Evolutionary conservation across 164 flowering plant genomes (phyloP), one percentile per base, ranked within the genome.

Genomic region (Annona cherimola): DNA sequence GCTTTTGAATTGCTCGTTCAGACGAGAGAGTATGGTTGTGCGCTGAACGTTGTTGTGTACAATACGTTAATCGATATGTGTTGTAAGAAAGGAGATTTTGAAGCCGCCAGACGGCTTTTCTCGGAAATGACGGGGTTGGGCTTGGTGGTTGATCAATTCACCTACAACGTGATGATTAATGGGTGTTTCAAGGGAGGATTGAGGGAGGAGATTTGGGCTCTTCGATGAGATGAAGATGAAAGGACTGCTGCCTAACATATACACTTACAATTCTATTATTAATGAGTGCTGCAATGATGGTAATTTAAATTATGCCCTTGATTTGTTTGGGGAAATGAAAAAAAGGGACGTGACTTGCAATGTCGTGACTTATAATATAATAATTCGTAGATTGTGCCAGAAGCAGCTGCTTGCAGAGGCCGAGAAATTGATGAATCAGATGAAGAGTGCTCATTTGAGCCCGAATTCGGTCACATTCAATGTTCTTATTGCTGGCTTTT

Each of bases 31-130:
- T 66, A 72, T 80, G 86, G 91, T 50, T 79, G 42, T 59, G 54
- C 77, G 64, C 86, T 87, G 3, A 89, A 84, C 76, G 87, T 87
- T 75, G 88, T 87, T 59, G 74, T 85, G 8, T 92, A 86, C 76
- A 84, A 90, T 63, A 84, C 84, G 70, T 78, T 92, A 87, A 92
- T 90, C 68, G 85, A 90, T 80, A 95, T 93, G 76, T 91, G 87
- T 67, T 89, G 86, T 61, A 89, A 85, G 73, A 78, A 73, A 67
- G 90, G 87, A 1, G 83, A 84, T 44, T 42, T 87, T 43, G 81
- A 71, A 6, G 72, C 63, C 68, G 97, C 89, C 0, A 81, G 73
- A 66, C 70, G 66, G 73, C 74, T 92, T 83, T 86, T 87, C 76
- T 12, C 5, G n/a, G 70, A 82, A 76, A 86, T 90, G 93, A 81